Percentiles rank a stretch among this genome's conserved stretches.
Conservation (phyloP, 73 alveolate species). For the Paramecium primaurelia region DNA sequence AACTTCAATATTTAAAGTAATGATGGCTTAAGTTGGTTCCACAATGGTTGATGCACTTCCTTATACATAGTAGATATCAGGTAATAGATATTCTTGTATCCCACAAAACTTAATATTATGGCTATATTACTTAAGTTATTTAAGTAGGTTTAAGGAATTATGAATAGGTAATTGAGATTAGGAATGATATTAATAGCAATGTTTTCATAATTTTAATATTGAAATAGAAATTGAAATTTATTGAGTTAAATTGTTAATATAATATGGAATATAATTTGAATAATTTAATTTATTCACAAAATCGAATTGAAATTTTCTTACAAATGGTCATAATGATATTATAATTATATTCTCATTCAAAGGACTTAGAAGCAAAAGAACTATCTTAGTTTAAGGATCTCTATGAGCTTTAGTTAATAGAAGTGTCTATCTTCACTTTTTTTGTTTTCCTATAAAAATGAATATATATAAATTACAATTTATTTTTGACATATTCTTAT, state of each 20-base stretch:
- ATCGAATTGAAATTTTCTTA: no score
- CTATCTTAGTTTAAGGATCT: not conserved
- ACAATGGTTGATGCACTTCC: not conserved
- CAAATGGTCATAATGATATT: not conserved
- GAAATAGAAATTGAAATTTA: not conserved
- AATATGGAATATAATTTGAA: not conserved
- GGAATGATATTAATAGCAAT: not conserved
- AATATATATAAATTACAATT: not conserved
- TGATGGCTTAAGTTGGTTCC: not conserved
- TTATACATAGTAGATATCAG: not conserved
- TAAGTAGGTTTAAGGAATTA: not conserved
- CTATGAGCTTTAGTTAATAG: not conserved
- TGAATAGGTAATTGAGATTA: not conserved
- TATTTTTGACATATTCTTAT: slow-evolving; percentile 68
- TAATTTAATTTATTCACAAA: not conserved
- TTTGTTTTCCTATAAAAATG: not conserved
- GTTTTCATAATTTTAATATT: not conserved
- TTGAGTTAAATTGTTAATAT: not conserved
- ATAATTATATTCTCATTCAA: not conserved
- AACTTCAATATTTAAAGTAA: not conserved
- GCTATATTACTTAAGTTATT: not conserved
- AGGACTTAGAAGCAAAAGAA: not conserved
- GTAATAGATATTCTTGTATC: not conserved
- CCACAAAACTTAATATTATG: not conserved
- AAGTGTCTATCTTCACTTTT: not conserved